Conservation (phyloP, 495 filamentous ascomycete genomes). For the Aspergillus carlsbadensis region DNA sequence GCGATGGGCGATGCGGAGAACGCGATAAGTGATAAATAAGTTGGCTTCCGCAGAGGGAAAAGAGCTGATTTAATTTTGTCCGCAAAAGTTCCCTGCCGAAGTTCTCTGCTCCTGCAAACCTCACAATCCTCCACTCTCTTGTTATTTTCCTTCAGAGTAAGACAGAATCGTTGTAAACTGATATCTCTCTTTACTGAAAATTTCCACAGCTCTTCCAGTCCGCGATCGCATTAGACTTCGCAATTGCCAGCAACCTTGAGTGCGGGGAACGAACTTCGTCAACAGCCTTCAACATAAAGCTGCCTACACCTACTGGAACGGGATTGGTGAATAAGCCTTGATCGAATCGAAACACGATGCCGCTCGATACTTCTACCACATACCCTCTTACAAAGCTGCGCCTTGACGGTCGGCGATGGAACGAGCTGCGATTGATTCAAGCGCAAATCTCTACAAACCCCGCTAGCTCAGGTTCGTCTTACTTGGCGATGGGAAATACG, state of each 20-base stretch:
- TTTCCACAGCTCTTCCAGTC: not conserved
- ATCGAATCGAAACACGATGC: slow-evolving; percentile 55
- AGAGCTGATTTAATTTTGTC: slow-evolving; percentile 22
- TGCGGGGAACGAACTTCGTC: slow-evolving; percentile 18
- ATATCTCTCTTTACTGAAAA: not conserved
- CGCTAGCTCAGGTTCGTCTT: slow-evolving; percentile 83
- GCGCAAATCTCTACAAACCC: slow-evolving; percentile 90
- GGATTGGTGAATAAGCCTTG: not conserved
- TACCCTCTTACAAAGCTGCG: slow-evolving; percentile 85
- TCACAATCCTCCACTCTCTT: not conserved
- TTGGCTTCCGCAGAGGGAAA: slow-evolving; percentile 19
- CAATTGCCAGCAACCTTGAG: slow-evolving; percentile 5
- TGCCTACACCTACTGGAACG: not conserved
- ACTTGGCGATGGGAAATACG: slow-evolving; percentile 94
- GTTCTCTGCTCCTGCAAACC: not conserved
- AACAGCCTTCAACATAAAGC: not conserved
- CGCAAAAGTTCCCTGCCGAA: slow-evolving; percentile 13
- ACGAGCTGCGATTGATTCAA: slow-evolving; percentile 87
- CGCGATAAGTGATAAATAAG: slow-evolving; percentile 5
- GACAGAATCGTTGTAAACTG: not conserved
- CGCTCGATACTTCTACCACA: slow-evolving; percentile 80
- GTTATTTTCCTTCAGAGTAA: not conserved
- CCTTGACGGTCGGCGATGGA: slow-evolving; percentile 95
- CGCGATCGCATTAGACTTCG: not conserved
- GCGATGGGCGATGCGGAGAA: slow-evolving; percentile 9